phyloP scores from a whole-genome alignment of 371 early-diverging fungal genomes.

The Haplosporangium sp. region DNA sequence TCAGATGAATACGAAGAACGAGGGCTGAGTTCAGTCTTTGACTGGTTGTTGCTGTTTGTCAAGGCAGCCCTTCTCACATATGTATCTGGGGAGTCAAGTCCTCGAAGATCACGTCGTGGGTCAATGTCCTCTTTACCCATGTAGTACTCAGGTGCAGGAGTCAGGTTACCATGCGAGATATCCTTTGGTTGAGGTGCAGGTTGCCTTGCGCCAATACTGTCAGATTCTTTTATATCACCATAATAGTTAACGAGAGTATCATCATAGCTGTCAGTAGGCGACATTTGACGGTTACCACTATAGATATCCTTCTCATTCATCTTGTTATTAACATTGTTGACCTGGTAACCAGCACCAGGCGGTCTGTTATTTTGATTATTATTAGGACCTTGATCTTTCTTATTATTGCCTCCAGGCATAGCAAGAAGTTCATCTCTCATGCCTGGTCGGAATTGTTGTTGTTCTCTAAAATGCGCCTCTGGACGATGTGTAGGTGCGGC shows the following conservation, averaged over 20 bases:
- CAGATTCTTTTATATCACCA: constrained; percentile 8
- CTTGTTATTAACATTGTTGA: no score
- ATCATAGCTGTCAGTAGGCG: constrained; percentile 14
- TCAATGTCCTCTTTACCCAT: constrained; percentile 36
- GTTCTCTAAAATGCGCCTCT: constrained; percentile 44
- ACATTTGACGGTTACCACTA: not conserved
- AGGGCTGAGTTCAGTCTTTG: not conserved
- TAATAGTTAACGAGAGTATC: constrained; percentile 27
- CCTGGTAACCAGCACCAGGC: not conserved
- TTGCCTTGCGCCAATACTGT: constrained; percentile 34
- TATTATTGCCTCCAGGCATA: constrained; percentile 18
- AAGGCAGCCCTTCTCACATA: constrained; percentile 8
- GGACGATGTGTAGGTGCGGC: constrained; percentile 23
- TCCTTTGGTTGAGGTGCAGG: constrained; percentile 24
- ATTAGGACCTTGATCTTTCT: constrained; percentile 3
- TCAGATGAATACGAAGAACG: constrained; percentile 28
- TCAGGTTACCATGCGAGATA: constrained; percentile 33
- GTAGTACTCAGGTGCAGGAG: constrained; percentile 32
- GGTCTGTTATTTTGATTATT: not conserved
- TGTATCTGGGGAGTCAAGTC: constrained; percentile 19
- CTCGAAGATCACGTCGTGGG: constrained; percentile 29
- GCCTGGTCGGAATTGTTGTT: constrained; percentile 43
- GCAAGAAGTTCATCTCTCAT: constrained; percentile 54
- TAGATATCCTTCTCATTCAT: constrained; percentile 5
- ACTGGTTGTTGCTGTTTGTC: not conserved